Evolutionary conservation across 2,329 filamentous ascomycete genomes (phyloP).

Genomic region (Aureobasidium pullulans): DNA sequence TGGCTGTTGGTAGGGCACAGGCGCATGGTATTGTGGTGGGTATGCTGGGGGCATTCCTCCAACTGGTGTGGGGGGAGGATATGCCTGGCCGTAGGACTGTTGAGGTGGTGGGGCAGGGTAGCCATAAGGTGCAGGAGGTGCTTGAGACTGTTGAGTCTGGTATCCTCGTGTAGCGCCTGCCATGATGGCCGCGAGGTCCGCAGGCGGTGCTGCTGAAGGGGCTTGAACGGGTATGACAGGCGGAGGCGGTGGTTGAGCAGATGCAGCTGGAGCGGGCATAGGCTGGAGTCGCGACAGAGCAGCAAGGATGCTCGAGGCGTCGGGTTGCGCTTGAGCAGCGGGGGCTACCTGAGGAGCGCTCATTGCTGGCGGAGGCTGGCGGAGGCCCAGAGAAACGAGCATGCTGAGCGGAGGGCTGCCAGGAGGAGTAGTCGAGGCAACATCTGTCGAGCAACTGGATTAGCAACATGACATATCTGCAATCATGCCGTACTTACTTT

Average conservation of each 20-base stretch:
- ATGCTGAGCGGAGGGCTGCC: conserved; percentile 25
- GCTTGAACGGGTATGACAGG: conserved; percentile 6
- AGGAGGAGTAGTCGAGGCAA: conserved; percentile 23
- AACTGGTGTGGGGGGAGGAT: conserved; percentile 14
- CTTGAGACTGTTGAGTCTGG: conserved; percentile 18
- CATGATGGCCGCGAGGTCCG: conserved; percentile 16
- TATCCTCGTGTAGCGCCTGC: conserved; percentile 11
- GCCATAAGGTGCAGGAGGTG: conserved; percentile 16
- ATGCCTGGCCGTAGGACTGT: conserved; percentile 16
- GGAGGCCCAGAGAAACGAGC: conserved; percentile 18
- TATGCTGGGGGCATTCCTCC: conserved; percentile 23
- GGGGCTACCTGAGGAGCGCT: conserved; percentile 16
- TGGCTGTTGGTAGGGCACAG: conserved; percentile 3
- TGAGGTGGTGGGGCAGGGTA: conserved; percentile 15
- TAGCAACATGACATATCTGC: not conserved
- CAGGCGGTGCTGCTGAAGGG: not conserved
- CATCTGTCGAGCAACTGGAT: conserved; percentile 6
- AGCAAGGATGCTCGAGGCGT: conserved; percentile 30
- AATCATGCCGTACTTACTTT: conserved; percentile 5
- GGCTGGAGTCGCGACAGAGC: conserved; percentile 25
- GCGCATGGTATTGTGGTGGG: conserved; percentile 14
- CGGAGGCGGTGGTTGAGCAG: not conserved
- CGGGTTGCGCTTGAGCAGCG: conserved; percentile 19
- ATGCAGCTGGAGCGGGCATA: conserved; percentile 11
- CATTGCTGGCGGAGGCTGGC: not conserved